These are phyloP conservation scores for Trichoderma semiorbis DNA, from an alignment of 2,329 filamentous ascomycete genomes.

Conservation along the genomic window DNA sequence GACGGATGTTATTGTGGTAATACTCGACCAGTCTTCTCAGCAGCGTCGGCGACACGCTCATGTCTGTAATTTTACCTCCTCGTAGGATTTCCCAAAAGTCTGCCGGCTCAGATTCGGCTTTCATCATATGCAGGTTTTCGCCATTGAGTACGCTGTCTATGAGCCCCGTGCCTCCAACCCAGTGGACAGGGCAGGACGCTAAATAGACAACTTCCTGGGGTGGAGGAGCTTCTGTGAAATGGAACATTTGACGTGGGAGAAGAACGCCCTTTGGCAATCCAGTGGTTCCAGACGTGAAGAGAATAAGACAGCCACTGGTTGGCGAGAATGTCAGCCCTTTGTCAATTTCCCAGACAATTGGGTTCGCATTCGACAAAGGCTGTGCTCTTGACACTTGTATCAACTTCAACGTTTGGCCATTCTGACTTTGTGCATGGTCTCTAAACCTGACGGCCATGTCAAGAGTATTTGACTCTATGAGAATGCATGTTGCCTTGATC, in stretches of 20 bases:
- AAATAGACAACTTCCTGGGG: neutral
- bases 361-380: no score
- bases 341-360: neutral
- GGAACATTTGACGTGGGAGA: conserved; percentile 36
- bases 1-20: neutral
- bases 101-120: neutral
- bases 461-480: neutral
- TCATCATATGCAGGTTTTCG: neutral
- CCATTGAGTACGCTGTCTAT: neutral
- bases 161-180: neutral
- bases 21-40: neutral
- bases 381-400: neutral
- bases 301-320: conserved; percentile 40
- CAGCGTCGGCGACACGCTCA: neutral
- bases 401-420: neutral
- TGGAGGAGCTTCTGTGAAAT: neutral
- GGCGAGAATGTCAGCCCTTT: neutral
- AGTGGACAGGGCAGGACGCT: neutral
- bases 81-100: neutral
- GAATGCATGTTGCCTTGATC: neutral
- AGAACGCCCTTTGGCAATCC: conserved; percentile 55
- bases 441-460: neutral
- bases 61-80: neutral
- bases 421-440: neutral
- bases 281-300: conserved; percentile 49